Percentiles rank a stretch among this genome's conserved stretches.
phyloP scores from a whole-genome alignment of 129 eudicot genomes.

The Pittosporum tobira region DNA sequence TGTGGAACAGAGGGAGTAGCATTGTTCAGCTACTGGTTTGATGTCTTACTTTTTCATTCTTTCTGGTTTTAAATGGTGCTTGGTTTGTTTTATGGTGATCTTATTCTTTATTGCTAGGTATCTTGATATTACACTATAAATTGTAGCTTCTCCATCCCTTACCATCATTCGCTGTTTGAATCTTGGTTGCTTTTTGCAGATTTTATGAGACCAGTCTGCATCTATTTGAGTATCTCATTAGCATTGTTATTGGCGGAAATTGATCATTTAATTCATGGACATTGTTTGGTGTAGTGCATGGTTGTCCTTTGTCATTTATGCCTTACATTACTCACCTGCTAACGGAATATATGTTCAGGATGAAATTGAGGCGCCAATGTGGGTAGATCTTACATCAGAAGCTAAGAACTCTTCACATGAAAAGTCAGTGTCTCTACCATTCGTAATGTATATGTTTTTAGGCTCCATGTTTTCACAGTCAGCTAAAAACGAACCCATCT shows the following conservation, averaged over 20 bases:
- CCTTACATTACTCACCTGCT: not conserved
- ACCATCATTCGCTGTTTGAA: too few species aligned
- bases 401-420: constrained; percentile 10
- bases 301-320: not conserved
- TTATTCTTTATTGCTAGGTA: not conserved
- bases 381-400: constrained; percentile 53
- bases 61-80: too few species aligned
- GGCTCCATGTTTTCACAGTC: not conserved
- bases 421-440: constrained; percentile 13
- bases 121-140: too few species aligned
- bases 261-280: not conserved
- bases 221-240: not conserved
- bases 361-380: constrained; percentile 66
- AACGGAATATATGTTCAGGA: constrained; percentile 39
- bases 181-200: not conserved
- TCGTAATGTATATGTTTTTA: not conserved
- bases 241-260: too few species aligned
- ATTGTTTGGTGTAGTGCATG: not conserved
- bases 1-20: too few species aligned
- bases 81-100: not conserved
- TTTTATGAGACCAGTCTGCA: too few species aligned
- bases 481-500: not conserved
- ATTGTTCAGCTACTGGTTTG: too few species aligned
- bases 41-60: too few species aligned
- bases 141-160: too few species aligned